Base-by-base conservation (phyloP, 768 basidiomycete species). In the Lyophyllum decastes region DNA sequence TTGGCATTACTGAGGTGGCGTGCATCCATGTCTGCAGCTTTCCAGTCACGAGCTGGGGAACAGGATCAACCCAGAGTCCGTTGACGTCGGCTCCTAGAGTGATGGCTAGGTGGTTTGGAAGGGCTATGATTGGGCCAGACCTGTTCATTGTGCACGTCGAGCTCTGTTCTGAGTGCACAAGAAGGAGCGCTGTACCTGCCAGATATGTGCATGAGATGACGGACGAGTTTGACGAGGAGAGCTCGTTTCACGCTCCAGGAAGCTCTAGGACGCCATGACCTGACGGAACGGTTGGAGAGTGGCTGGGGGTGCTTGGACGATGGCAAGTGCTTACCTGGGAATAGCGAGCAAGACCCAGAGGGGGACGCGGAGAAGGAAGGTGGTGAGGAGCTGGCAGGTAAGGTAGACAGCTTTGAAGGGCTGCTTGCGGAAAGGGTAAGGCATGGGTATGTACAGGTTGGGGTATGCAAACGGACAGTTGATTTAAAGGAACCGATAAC, bases 391-490 rank as follows among this genome's bases (percentile, higher is more conserved):
- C 48, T 77, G 73, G 62, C 80, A 82, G 6, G 70, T 64, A 25
- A 84, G 62, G 66, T 81, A 85, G 33, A 83, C 54, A 9, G 68
- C 71, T 63, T 82, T 84, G 68, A 81, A 64, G 9, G 84, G 82
- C 60, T 85, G 84, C 46, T 73, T 60, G 21, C 73, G 70, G 57
- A 74, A 74, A 51, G 65, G 61, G 54, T 64, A 69, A 33, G 62
- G 41, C 75, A 75, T 76, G 87, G 90, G 66, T 76, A 25, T 90
- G 48, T 86, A 38, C 35, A 38, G 9, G 4, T 9, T 16, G 10
- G 30, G 10, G 30, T 38, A 11, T 6, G 14, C 14, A 16, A 16
- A 6, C 14, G 3, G 35, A 38, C 14, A 12, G 14, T 17, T 7
- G 35, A 38, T 38, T 9, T 38, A 41, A 41, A 41, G 9, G 6